Evolutionary conservation across 2,329 filamentous ascomycete species (phyloP).

Genomic region (Fusarium armeniacum): DNA sequence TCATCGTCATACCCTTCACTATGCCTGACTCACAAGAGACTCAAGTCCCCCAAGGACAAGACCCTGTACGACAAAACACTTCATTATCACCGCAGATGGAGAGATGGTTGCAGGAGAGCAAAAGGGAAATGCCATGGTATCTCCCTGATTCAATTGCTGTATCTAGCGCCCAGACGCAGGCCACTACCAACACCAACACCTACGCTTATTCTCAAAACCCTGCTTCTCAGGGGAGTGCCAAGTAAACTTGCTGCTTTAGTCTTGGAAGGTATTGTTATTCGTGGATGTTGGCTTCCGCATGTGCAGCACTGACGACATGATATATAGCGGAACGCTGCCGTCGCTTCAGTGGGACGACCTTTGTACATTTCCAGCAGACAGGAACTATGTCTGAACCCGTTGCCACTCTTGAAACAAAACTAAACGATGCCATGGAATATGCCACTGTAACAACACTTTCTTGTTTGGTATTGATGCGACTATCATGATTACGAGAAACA

Average conservation of each 20-base stretch:
- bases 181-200: accelerated
- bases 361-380: not conserved
- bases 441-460: not conserved
- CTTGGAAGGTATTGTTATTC: accelerated
- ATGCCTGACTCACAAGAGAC: accelerated
- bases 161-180: not conserved
- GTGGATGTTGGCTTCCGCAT: accelerated
- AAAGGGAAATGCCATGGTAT: constrained; percentile 21
- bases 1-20: not conserved
- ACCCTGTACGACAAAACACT: not conserved
- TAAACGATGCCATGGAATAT: not conserved
- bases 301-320: not conserved
- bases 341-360: no score
- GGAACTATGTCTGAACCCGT: no score
- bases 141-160: not conserved
- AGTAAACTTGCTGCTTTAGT: not conserved
- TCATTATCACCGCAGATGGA: not conserved
- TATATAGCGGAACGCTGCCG: accelerated
- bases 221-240: constrained; percentile 15
- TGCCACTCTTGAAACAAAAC: not conserved
- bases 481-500: not conserved
- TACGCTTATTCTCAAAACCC: not conserved
- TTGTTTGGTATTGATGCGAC: not conserved
- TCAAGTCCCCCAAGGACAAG: not conserved
- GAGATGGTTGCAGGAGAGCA: constrained; percentile 20